Evolutionary conservation across 306 rosid species (phyloP), one percentile per base, ranked within the genome.

Genomic region (Mimosa pudica): DNA sequence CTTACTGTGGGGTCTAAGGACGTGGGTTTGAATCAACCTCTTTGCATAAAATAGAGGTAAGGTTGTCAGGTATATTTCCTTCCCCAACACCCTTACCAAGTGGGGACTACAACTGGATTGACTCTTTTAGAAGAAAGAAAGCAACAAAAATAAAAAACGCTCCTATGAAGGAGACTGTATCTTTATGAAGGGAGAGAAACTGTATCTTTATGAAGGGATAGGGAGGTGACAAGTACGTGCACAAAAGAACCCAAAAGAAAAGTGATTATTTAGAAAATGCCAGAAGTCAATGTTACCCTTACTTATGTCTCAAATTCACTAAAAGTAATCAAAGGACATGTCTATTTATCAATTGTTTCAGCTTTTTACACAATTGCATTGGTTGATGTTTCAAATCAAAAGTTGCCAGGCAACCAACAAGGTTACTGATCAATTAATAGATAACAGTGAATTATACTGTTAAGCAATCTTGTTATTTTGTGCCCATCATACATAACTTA

Each of bases 401-500:
- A 46, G 30, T 51, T 54, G 30, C 66, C 48, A 18, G 11, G 64
- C 48, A 58, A 63, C 12, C 32, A 64, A 51, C 30, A 38, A 76
- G 30, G 11, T 30, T 58, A 14, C 12, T 51, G 18, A 61, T 60
- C 44, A 77, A 46, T 73, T 67, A 63, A 77, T 58, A 17, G 10
- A 51, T 58, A 69, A 61, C 16, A 18, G 54, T 18, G 57, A 72
- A 77, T 77, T 77, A 6, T 61, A 60, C 45, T 18, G 58, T 32
- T 52, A 79, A 9, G 30, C 73, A 79, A 62, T 45, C 24, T 49
- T 61, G 30, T 24, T 41, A 73, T 12, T 49, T 46, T 48, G 62
- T 10, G 52, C 42, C 67, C 30, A 46, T 18, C 49, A 62, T 51
- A 60, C 30, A 79, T n/a, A 33, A 60, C 81, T 76, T 78, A 41